Conservation (phyloP, 2,329 filamentous ascomycete species). For the Fusarium sp. region DNA sequence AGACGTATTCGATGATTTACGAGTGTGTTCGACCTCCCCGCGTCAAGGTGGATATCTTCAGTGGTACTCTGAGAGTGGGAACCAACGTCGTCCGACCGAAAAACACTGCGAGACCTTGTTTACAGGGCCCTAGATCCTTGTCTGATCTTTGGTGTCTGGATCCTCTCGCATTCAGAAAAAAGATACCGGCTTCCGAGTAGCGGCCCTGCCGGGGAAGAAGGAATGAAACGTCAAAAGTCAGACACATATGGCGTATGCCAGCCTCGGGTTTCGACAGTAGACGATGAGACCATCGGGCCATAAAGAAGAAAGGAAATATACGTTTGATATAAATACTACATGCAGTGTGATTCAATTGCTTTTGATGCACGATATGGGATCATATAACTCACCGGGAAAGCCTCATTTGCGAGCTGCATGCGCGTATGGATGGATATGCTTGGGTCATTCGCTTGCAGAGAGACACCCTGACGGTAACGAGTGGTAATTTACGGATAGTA, state of each 20-base stretch:
- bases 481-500: not conserved
- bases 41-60: constrained; percentile 28
- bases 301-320: not conserved
- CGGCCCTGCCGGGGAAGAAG: constrained; percentile 37
- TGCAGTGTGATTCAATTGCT: constrained; percentile 8
- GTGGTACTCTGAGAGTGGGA: constrained; percentile 18
- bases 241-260: constrained; percentile 26
- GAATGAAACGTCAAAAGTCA: constrained; percentile 42
- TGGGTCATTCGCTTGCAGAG: not conserved
- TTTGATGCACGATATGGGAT: constrained; percentile 22
- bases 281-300: not conserved
- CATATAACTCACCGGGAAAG: constrained; percentile 5
- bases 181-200: constrained; percentile 5
- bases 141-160: not conserved
- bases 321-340: not conserved
- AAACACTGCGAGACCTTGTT: constrained; percentile 33
- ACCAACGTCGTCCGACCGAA: constrained; percentile 26
- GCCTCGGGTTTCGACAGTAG: constrained; percentile 24
- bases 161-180: not conserved
- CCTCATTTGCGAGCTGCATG: constrained; percentile 6
- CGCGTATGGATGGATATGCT: not conserved
- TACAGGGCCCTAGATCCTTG: constrained; percentile 38
- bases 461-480: not conserved
- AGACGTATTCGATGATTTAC: constrained; percentile 17
- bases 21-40: constrained; percentile 35